Percentiles rank a stretch among this genome's conserved stretches.
Evolutionary conservation across 2,329 filamentous ascomycete genomes (phyloP).

Genomic region (Aspergillus udagawae): DNA sequence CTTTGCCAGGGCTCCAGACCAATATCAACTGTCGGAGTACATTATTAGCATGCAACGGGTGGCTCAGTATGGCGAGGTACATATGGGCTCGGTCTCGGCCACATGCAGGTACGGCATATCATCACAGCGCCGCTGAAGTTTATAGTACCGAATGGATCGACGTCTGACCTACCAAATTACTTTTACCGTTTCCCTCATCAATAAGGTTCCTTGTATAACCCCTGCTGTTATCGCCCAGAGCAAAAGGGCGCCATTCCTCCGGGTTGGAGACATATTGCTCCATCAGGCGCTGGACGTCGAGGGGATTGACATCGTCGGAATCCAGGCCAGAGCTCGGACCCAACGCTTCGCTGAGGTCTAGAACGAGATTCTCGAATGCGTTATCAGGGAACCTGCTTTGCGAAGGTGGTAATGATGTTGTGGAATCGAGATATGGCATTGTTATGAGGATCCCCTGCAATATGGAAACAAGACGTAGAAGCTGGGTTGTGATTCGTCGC

Average conservation of each 20-base stretch:
- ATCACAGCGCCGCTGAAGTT: not conserved
- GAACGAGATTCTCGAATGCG: slow-evolving; percentile 66
- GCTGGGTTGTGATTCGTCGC: not conserved
- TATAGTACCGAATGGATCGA: not conserved
- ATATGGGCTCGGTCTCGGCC: not conserved
- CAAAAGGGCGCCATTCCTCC: slow-evolving; percentile 70
- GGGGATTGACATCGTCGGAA: slow-evolving; percentile 74
- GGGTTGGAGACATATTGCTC: slow-evolving; percentile 65
- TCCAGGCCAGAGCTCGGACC: slow-evolving; percentile 78
- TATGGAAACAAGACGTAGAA: not conserved
- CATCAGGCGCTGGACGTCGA: slow-evolving; percentile 70
- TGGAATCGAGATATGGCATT: slow-evolving; percentile 34
- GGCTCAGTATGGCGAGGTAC: not conserved
- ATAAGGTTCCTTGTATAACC: slow-evolving; percentile 86
- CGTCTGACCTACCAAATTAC: slow-evolving; percentile 58
- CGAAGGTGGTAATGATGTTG: slow-evolving; percentile 5
- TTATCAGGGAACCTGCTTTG: slow-evolving; percentile 12
- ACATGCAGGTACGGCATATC: not conserved
- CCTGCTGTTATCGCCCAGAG: slow-evolving; percentile 64
- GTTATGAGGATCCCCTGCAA: not conserved
- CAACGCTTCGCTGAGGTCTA: slow-evolving; percentile 67
- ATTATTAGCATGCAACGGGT: slow-evolving; percentile 6
- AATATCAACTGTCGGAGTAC: slow-evolving; percentile 64
- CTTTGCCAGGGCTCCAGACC: slow-evolving; percentile 82
- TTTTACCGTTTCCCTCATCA: slow-evolving; percentile 81